Evolutionary conservation across 257 asterid genomes (phyloP).

Genomic region (Orobanche coerulescens): DNA sequence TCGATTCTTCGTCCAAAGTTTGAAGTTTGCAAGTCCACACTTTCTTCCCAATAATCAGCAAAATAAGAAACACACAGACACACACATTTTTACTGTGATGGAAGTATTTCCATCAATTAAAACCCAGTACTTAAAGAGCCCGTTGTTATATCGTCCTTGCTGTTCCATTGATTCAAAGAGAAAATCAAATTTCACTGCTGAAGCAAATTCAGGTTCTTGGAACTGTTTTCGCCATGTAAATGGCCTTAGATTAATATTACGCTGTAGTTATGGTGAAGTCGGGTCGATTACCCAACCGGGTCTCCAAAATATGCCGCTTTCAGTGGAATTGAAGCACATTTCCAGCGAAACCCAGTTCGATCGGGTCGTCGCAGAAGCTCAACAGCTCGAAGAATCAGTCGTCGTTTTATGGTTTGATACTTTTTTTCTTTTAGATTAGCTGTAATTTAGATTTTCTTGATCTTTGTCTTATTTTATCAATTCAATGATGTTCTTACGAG

Average conservation of each 20-base stretch:
- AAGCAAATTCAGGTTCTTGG: slow-evolving; percentile 10
- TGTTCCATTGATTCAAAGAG: slow-evolving; percentile 16
- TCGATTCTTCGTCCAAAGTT: too few relatives aligned
- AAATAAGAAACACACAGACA: not conserved
- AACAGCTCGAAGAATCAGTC: slow-evolving; percentile 48
- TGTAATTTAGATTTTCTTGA: not conserved
- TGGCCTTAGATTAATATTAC: slow-evolving; percentile 16
- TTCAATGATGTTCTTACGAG: not conserved
- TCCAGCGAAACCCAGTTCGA: slow-evolving; percentile 63
- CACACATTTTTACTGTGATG: slow-evolving; percentile 17
- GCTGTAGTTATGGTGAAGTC: slow-evolving; percentile 27
- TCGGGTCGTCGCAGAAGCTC: slow-evolving; percentile 57
- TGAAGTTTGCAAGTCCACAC: too few relatives aligned
- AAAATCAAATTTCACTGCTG: slow-evolving; percentile 7
- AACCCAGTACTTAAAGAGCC: slow-evolving; percentile 23
- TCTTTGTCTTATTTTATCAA: not conserved
- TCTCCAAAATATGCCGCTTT: slow-evolving; percentile 42
- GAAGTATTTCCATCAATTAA: slow-evolving; percentile 30
- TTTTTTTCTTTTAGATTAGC: not conserved
- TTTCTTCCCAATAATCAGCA: not conserved
- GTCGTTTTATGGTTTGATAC: slow-evolving; percentile 56
- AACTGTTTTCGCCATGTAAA: slow-evolving; percentile 11
- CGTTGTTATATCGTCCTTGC: not conserved
- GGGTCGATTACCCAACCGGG: slow-evolving; percentile 36
- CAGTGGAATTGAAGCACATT: slow-evolving; percentile 50